A percentile compares a stretch with the other conserved stretches of the same genome.
Conservation (phyloP, 2,329 filamentous ascomycete species). For the Pestalotiopsis sp. region DNA sequence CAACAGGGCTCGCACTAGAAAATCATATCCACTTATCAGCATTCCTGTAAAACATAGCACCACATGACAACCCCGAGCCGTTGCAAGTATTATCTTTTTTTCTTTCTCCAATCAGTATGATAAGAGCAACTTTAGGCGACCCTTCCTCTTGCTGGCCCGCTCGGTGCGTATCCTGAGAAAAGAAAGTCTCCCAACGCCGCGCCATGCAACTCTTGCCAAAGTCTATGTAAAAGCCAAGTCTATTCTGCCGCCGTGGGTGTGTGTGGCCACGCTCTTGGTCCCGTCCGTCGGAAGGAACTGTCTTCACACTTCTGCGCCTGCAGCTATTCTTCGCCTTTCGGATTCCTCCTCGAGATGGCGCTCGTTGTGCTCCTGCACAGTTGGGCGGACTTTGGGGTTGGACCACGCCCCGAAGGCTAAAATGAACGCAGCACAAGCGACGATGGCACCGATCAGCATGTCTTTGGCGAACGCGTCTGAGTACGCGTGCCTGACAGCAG, state of each 20-base stretch:
- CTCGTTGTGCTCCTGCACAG: constrained; percentile 29
- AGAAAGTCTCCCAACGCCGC: background rate
- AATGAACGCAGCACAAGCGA: constrained; percentile 44
- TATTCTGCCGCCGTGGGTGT: background rate
- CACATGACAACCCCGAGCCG: background rate
- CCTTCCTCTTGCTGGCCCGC: background rate
- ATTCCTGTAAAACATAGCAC: background rate
- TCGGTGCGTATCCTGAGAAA: background rate
- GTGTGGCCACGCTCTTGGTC: background rate
- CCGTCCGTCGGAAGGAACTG: background rate
- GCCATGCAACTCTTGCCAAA: background rate
- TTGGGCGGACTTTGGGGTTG: constrained; percentile 27
- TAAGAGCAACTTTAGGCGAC: background rate
- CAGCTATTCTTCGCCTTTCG: constrained; percentile 22
- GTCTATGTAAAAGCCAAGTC: background rate
- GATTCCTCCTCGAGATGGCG: constrained; percentile 27
- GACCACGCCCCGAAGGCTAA: constrained; percentile 42
- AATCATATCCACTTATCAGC: background rate
- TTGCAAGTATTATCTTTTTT: background rate
- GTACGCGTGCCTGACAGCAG: constrained; percentile 41
- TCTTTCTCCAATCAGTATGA: background rate
- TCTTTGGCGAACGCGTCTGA: constrained; percentile 46
- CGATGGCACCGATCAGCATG: constrained; percentile 48
- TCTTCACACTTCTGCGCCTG: background rate
- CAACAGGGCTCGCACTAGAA: background rate